Base-by-base conservation (phyloP, 257 asterid species). In the Salvia hispanica region DNA sequence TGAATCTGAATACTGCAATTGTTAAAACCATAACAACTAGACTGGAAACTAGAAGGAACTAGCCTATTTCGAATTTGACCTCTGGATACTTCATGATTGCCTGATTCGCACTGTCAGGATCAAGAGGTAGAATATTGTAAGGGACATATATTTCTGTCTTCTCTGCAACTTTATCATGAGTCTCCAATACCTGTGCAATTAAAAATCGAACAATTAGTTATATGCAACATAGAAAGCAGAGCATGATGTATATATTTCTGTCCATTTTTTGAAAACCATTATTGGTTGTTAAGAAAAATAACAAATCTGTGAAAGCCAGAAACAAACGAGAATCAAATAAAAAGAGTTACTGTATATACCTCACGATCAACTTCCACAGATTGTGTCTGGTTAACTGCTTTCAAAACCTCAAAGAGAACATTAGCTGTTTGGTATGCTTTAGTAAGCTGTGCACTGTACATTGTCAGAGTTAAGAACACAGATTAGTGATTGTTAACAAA, bases 1-100 rank as follows among this genome's bases (percentile, higher is more conserved):
- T 87, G 95, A 77, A 92, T 88, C 98, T 87, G 83, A 75, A 78
- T 62, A 54, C 50, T 47, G 59, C 11, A 51, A 62, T 54, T 28
- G 39, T 43, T n/a, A 68, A 64, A 39, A 61, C 11, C 39, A 28
- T 42, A 57, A 14, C 34, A 73, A 62, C 48, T 53, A 34, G 16
- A 63, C 42, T 62, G 44, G 58, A 66, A 59, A 33, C 42, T 14
- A 64, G 58, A 0, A 33, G 39, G 40, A 45, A 56, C 33, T 25
- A 79, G 36, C 55, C n/a, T 48, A 52, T 46, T 58, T 52, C 31
- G 48, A 59, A 56, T 40, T 87, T 1, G 9, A 40, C 44, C 44
- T 40, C 44, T 40, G 44, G 44, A 40, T 40, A 40, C 8, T 40
- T 40, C 44, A 40, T 40, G 44, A 40, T 40, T 40, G 44, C 44